Evolutionary conservation across 495 filamentous ascomycete genomes (phyloP).

Genomic region (Annulohypoxylon bovei): DNA sequence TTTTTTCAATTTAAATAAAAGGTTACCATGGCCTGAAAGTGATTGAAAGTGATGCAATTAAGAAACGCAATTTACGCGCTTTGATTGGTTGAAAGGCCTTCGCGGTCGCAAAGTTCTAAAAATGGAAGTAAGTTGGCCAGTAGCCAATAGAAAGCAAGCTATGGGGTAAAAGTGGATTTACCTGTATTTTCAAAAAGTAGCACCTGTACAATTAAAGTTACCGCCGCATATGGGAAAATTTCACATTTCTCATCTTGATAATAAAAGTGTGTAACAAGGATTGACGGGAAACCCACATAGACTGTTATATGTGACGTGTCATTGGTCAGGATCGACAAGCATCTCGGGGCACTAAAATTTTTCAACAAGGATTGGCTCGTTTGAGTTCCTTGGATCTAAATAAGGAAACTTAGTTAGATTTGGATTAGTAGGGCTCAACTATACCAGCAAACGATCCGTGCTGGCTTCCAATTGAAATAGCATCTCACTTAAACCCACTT

Average conservation of each 20-base stretch:
- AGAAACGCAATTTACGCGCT: too few relatives aligned
- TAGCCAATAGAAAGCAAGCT: too few relatives aligned
- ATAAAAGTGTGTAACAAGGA: constrained; percentile 20
- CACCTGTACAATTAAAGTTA: too few relatives aligned
- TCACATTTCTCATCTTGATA: constrained; percentile 22
- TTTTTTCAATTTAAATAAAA: too few relatives aligned
- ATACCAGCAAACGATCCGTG: constrained; percentile 27
- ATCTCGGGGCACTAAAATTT: constrained; percentile 5
- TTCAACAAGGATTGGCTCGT: constrained; percentile 27
- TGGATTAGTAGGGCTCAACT: constrained; percentile 16
- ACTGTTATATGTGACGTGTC: background rate
- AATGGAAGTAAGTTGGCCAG: too few relatives aligned
- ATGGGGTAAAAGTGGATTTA: too few relatives aligned
- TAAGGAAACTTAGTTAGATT: constrained; percentile 23
- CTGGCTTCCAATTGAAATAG: background rate
- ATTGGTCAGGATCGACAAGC: constrained; percentile 22
- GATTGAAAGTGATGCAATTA: too few relatives aligned
- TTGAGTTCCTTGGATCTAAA: constrained; percentile 30
- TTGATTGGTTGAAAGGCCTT: too few relatives aligned
- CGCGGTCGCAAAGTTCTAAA: too few relatives aligned
- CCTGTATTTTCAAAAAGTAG: too few relatives aligned
- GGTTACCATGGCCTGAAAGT: too few relatives aligned
- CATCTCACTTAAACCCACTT: constrained; percentile 18
- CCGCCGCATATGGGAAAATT: constrained; percentile 6
- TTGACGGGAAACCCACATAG: constrained; percentile 10